Conservation (phyloP, 805 yeast genomes). For the Martiniozyma abietophila region DNA sequence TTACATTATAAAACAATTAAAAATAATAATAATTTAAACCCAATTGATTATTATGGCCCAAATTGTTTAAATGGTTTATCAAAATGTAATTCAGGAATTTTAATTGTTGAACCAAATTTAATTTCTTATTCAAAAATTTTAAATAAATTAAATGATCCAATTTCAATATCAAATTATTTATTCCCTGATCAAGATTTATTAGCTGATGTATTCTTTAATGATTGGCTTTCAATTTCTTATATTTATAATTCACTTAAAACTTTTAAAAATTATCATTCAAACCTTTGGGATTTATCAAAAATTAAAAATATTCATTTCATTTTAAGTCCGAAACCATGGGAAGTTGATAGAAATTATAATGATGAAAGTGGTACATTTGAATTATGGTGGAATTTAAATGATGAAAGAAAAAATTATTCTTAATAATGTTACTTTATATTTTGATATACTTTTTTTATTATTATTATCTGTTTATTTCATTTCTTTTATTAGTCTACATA, state of each 20-base stretch:
- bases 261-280: conserved; percentile 33
- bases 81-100: conserved; percentile 52
- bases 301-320: conserved; percentile 53
- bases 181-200: conserved; percentile 53
- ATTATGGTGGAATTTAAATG: conserved; percentile 41
- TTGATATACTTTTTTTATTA: background rate
- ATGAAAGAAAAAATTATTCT: conserved; percentile 21
- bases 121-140: conserved; percentile 32
- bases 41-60: no score
- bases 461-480: conserved; percentile 1
- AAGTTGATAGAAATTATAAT: conserved; percentile 24
- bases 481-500: conserved; percentile 1
- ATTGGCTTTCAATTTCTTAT: conserved; percentile 45
- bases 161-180: conserved; percentile 32
- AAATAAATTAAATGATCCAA: conserved; percentile 30
- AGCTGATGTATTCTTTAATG: conserved; percentile 40
- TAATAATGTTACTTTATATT: background rate
- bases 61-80: conserved; percentile 37
- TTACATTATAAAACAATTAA: conserved; percentile 19
- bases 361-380: conserved; percentile 41
- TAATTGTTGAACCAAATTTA: conserved; percentile 36
- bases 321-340: conserved; percentile 55
- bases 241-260: conserved; percentile 51
- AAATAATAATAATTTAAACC: conserved; percentile 5
- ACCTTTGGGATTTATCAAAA: conserved; percentile 36